Conservation (phyloP, 2,329 filamentous ascomycete genomes). For the Diaporthe vexans region DNA sequence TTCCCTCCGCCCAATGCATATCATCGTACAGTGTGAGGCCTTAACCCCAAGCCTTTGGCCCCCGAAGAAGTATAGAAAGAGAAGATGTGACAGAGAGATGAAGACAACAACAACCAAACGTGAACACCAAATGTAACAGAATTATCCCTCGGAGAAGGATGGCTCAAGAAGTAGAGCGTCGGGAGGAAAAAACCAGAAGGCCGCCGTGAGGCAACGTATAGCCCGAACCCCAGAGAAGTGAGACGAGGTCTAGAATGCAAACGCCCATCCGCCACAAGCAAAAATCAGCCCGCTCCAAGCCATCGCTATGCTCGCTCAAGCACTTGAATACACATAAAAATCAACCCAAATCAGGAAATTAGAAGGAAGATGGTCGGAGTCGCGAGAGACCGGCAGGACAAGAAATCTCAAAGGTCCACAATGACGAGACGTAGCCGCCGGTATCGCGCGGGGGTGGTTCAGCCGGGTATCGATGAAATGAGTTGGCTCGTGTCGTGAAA, state of each 20-base stretch:
- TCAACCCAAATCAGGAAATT: constrained; percentile 25
- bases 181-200: constrained; percentile 18
- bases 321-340: constrained; percentile 34
- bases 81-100: neutral
- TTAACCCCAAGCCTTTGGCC: neutral
- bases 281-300: constrained; percentile 17
- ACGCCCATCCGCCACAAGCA: constrained; percentile 28
- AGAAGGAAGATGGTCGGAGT: constrained; percentile 13
- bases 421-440: constrained; percentile 28
- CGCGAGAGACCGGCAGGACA: constrained; percentile 30
- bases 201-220: constrained; percentile 42
- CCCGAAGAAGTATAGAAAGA: neutral
- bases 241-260: constrained; percentile 35
- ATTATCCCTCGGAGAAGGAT: neutral
- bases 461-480: constrained; percentile 17
- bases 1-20: constrained; percentile 44
- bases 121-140: neutral
- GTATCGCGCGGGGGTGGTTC: constrained; percentile 8
- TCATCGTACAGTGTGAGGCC: constrained; percentile 3
- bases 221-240: constrained; percentile 32
- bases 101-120: neutral
- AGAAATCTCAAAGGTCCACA: constrained; percentile 6
- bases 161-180: neutral
- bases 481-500: constrained; percentile 22
- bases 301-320: constrained; percentile 40